Evolutionary conservation across 176 grass and related monocot species (phyloP), one percentile per base, ranked within the genome.

Genomic region (Oryza nivara): DNA sequence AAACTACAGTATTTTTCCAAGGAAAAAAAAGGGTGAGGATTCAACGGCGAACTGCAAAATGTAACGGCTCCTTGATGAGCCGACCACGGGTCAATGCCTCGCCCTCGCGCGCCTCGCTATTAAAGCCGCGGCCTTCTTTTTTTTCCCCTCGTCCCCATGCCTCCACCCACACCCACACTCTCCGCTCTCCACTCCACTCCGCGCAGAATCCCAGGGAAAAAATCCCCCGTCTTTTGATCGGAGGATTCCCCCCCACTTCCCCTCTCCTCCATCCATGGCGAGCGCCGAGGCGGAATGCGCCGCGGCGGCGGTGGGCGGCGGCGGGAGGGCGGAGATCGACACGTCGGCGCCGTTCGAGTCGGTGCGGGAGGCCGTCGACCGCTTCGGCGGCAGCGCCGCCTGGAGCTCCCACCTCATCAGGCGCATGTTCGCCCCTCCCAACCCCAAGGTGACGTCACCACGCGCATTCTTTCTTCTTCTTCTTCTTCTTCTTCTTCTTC

Each of bases 261-360:
- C 19, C 15, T 44, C 15, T 11, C 43, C 43, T 63, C n/a, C 54
- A 9, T 63, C n/a, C 58, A 63, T 63, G 58, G 58, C 58, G 79
- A 41, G 44, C 43, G 71, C 73, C 81, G 82, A 76, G 23, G 35
- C 60, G 11, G 77, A 63, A 56, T 56, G 70, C 73, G 58, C 58
- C 20, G 52, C 51, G 26, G 77, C 80, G 65, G n/a, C 11, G 20
- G 70, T 44, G 28, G 35, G 8, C 48, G 83, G 8, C 48, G 83
- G 70, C 17, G 80, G 79, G 35, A 97, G 94, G 81, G 88, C 79
- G 65, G 90, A 94, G 94, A 92, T 97, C 88, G 94, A 97, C 88
- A 94, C 92, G n/a, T 97, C 94, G 64, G 92, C 88, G 80, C 94
- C 94, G 47, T 97, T 97, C 80, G 90, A 92, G 85, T 97, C 94